A percentile compares a stretch with the other conserved stretches of the same genome.
phyloP scores from a whole-genome alignment of 768 basidiomycete species.

The Pleurotus platypus region DNA sequence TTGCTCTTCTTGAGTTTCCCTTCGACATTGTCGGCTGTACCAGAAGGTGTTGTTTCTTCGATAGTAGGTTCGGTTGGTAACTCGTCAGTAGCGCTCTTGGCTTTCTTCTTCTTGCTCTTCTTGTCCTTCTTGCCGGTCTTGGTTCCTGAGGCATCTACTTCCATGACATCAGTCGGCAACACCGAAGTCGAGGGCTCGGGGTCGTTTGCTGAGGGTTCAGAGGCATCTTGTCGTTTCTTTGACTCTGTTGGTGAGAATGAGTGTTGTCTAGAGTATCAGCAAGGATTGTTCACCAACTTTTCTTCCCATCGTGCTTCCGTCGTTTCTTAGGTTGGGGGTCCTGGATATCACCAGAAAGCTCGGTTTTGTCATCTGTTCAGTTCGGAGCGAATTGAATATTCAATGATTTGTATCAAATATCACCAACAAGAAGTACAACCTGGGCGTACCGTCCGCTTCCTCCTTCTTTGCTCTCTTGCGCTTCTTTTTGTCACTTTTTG shows the following conservation, averaged over 20 bases:
- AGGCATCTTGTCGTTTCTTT: background rate
- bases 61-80: background rate
- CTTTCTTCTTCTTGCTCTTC: constrained; percentile 18
- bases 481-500: constrained; percentile 18
- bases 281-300: background rate
- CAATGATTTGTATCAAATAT: constrained; percentile 19
- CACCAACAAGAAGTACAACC: constrained; percentile 9
- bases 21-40: constrained; percentile 9
- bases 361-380: background rate
- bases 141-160: constrained; percentile 1
- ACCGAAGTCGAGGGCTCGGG: background rate
- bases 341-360: too few relatives aligned
- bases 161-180: background rate
- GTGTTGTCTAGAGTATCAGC: background rate
- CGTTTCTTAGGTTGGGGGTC: background rate
- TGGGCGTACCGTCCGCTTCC: constrained; percentile 10
- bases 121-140: constrained; percentile 16
- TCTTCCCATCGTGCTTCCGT: constrained; percentile 3
- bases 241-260: background rate
- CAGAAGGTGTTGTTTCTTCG: constrained; percentile 12
- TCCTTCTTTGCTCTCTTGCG: constrained; percentile 21
- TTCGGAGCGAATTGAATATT: background rate
- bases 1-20: constrained; percentile 8
- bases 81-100: constrained; percentile 11
- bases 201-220: background rate